phyloP scores from a whole-genome alignment of 192 early-diverging fungal species.

The Rhizophagus prolifer region DNA sequence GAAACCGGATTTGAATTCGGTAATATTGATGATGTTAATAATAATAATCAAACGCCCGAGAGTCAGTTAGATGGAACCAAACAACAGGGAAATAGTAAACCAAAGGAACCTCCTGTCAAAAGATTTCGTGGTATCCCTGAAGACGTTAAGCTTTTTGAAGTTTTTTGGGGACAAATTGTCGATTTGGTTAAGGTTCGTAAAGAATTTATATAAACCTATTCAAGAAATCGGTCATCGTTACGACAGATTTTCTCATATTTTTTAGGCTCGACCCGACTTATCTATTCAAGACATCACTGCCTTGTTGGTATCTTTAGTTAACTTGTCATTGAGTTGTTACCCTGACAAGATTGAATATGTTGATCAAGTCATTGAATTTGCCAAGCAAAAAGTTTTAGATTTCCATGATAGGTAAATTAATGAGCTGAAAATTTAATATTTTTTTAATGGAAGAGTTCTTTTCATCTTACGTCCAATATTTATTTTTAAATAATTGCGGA shows the following conservation, averaged over 20 bases:
- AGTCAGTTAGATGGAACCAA: neutral
- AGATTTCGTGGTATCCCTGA: conserved; percentile 78
- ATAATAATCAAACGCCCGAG: conserved; percentile 21
- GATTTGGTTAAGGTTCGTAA: conserved; percentile 75
- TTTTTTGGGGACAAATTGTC: conserved; percentile 96
- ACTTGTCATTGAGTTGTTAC: conserved; percentile 90
- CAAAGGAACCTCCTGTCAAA: conserved; percentile 39
- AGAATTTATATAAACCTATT: neutral
- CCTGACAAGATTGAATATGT: conserved; percentile 85
- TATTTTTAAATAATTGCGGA: neutral
- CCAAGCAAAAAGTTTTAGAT: conserved; percentile 73
- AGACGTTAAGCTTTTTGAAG: conserved; percentile 88
- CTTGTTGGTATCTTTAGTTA: conserved; percentile 82
- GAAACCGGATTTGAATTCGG: conserved; percentile 8
- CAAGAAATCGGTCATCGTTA: neutral
- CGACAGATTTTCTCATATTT: neutral
- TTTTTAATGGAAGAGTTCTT: neutral
- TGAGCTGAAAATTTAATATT: neutral
- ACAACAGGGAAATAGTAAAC: conserved; percentile 18
- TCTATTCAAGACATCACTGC: conserved; percentile 90
- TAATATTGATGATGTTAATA: neutral
- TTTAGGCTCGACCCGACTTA: conserved; percentile 85
- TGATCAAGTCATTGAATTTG: conserved; percentile 89
- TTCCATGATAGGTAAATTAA: conserved; percentile 41
- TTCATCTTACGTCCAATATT: neutral